These are phyloP conservation scores for Aphanomyces astaci DNA, from an alignment of 352 stramenopile genomes.

Conservation along the genomic window DNA sequence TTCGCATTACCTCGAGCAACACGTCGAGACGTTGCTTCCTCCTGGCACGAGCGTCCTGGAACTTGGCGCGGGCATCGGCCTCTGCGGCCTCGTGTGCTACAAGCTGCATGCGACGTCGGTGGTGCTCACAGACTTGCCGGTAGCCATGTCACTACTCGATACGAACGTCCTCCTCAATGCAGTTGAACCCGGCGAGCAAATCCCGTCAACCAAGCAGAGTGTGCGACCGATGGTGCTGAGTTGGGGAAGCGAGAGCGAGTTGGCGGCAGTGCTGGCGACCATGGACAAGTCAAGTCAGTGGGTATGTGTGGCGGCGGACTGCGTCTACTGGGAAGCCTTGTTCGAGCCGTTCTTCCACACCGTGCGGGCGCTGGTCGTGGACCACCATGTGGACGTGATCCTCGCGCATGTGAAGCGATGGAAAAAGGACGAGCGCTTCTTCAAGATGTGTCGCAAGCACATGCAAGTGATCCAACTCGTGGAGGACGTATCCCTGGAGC, in stretches of 20 bases:
- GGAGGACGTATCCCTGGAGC: background rate
- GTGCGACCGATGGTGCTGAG: background rate
- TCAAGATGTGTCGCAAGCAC: slow-evolving; percentile 6
- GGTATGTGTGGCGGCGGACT: slow-evolving; percentile 16
- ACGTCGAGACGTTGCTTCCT: background rate
- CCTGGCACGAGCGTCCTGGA: slow-evolving; percentile 10
- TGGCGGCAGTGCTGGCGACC: background rate
- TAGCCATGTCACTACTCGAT: background rate
- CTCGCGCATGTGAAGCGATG: slow-evolving; percentile 20
- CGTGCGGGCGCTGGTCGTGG: background rate
- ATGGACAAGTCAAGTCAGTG: background rate
- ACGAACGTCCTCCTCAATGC: slow-evolving; percentile 17
- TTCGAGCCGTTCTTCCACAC: slow-evolving; percentile 19
- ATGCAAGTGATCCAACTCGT: slow-evolving; percentile 15
- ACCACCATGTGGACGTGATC: background rate
- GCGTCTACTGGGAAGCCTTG: slow-evolving; percentile 23
- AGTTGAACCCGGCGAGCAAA: background rate
- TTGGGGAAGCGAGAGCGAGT: slow-evolving; percentile 14
- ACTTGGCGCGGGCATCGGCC: slow-evolving; percentile 18
- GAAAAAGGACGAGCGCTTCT: slow-evolving; percentile 18
- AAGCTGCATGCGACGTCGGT: slow-evolving; percentile 3
- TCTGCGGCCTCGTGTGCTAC: slow-evolving; percentile 17
- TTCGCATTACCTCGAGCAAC: slow-evolving; percentile 17
- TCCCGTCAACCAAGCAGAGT: background rate
- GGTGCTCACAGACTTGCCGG: slow-evolving; percentile 21